Conservation (phyloP, 257 asterid genomes). For the Knoxia roxburghii region DNA sequence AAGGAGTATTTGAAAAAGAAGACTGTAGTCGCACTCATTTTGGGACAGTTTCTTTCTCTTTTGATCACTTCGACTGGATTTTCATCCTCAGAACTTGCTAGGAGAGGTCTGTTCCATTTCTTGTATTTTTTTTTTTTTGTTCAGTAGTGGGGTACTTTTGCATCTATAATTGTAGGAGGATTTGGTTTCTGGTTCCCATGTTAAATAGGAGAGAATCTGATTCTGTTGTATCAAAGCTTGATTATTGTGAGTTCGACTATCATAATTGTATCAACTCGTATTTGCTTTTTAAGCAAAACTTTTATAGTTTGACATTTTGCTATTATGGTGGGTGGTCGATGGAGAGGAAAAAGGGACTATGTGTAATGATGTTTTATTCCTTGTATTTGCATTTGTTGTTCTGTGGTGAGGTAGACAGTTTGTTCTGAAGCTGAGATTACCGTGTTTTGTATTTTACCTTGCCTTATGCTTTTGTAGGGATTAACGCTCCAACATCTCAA, state of each 20-base stretch:
- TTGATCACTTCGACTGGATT: conserved; percentile 86
- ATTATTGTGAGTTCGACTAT: background rate
- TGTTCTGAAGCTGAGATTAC: background rate
- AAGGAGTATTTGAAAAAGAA: conserved; percentile 44
- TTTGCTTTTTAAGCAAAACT: background rate
- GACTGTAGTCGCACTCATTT: conserved; percentile 59
- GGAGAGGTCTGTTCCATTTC: conserved; percentile 37
- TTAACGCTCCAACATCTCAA: conserved; percentile 97
- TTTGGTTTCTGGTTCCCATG: background rate
- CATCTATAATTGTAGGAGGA: background rate
- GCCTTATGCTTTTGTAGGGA: conserved; percentile 41
- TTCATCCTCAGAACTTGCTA: conserved; percentile 86
- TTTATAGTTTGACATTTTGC: background rate
- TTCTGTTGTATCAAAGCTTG: background rate
- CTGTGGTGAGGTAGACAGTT: background rate
- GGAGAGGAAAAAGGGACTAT: no score
- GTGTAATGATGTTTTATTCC: background rate
- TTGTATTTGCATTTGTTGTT: no score
- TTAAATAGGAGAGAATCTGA: background rate
- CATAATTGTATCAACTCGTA: background rate
- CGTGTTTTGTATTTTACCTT: background rate
- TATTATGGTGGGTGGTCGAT: background rate
- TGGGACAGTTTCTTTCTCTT: conserved; percentile 89
- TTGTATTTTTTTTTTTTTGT: background rate
- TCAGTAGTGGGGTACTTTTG: background rate